Evolutionary conservation across 768 basidiomycete genomes (phyloP), one percentile per base, ranked within the genome.

Genomic region (Phlegmacium glaucopus): DNA sequence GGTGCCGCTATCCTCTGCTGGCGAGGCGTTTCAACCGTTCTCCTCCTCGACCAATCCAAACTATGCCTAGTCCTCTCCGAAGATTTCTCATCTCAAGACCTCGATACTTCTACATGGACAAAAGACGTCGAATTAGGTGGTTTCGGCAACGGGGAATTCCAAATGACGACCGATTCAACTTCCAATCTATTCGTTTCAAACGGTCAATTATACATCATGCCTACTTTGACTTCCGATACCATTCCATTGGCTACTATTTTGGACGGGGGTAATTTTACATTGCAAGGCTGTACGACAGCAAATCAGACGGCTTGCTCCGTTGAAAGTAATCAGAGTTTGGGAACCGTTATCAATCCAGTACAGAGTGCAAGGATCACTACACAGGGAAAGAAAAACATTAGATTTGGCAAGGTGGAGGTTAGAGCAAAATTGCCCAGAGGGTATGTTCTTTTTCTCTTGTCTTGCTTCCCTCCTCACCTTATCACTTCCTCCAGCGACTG

Each of bases 71-170:
- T 94, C 13, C 63, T 94, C 43, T 70, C 85, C 45, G 92, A 94
- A 39, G 67, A 88, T 39, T 94, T 91, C 56, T 55, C 41, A 45
- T 61, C 67, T 54, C 68, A 69, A 13, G 30, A 61, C 13, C 60
- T 81, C 1, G 72, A 80, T 48, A 60, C 66, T 25, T 72, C 71
- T 35, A 74, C 71, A 2, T 92, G 90, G 87, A 70, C 69, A 26
- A 76, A 71, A 29, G 88, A 91, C 39, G 74, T 90, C 47, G 77
- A 84, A 51, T 66, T 88, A 34, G 83, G 85, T 42, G 90, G 90
- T 2, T 92, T 85, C 59, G 88, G 87, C 75, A 86, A 84, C 48
- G 78, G 76, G 12, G 81, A 90, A 54, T 94, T 94, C 62, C 79
- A 92, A 61, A 90, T 90, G 79, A 81, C 87, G 3, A 87, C 87